These are phyloP conservation scores for Bolboschoenoplectus hybrid DNA, from an alignment of 202 grass and related monocot genomes.

Conservation along the genomic window DNA sequence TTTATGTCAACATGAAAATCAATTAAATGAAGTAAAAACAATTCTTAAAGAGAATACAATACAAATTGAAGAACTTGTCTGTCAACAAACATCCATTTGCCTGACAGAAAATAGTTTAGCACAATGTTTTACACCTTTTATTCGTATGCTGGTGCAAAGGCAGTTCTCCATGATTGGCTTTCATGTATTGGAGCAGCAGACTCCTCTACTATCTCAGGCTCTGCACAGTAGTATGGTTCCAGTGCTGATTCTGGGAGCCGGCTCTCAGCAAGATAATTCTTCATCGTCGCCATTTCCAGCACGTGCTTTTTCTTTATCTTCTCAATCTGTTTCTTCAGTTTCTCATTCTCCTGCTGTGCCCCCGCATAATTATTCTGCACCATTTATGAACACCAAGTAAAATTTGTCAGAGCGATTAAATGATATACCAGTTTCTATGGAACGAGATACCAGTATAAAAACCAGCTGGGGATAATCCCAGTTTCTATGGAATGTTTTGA, in stretches of 20 bases:
- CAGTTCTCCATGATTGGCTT: conserved; percentile 82
- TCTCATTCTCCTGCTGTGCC: conserved; percentile 76
- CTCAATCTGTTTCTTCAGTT: conserved; percentile 77
- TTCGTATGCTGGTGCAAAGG: conserved; percentile 64
- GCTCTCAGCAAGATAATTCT: conserved; percentile 88
- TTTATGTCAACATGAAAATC: conserved; percentile 5
- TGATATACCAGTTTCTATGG: too few relatives aligned
- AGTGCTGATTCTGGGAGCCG: conserved; percentile 81
- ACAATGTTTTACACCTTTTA: background rate
- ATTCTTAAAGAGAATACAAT: background rate
- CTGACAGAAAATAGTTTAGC: conserved; percentile 7
- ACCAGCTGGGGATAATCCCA: background rate
- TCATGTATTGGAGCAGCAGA: conserved; percentile 24
- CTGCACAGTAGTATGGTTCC: conserved; percentile 56
- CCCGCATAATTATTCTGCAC: conserved; percentile 57
- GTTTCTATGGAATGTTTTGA: background rate
- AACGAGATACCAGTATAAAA: too few relatives aligned
- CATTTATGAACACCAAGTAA: conserved; percentile 24
- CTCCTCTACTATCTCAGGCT: conserved; percentile 37
- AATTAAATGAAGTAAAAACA: conserved; percentile 5
- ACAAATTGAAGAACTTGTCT: background rate
- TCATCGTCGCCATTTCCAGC: conserved; percentile 91
- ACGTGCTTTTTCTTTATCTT: conserved; percentile 88
- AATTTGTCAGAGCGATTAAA: background rate
- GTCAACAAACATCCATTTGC: conserved; percentile 35